Base-by-base conservation (phyloP, 202 grass and related monocot species). In the Brachypodium distachyon region DNA sequence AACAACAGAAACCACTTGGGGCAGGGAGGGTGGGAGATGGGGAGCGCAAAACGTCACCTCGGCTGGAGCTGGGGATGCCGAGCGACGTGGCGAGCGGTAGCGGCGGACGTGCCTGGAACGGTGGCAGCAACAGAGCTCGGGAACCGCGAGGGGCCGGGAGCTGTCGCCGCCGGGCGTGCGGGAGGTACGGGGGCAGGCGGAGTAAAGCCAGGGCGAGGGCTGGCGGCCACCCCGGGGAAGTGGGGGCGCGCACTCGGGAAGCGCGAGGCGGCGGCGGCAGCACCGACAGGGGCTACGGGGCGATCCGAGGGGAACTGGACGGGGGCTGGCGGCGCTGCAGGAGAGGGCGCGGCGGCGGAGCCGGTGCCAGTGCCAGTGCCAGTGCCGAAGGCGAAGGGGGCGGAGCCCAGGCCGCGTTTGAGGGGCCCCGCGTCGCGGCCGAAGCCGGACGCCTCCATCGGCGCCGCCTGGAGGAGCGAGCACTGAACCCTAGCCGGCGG, bases 361-460 rank as follows among this genome's bases (percentile, higher is more conserved):
- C 42, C 85, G 69, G 70, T 55, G 74, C 42, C 85, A 61, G 70
- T 55, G n/a, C n/a, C n/a, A n/a, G n/a, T n/a, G n/a, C n/a, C n/a
- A n/a, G n/a, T n/a, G 56, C 81, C 77, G 71, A 84, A 84, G 25
- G 76, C 63, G 39, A 76, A 49, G 13, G 83, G 31, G 2, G 77
- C 40, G 56, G 82, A 63, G 50, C 82, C 77, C n/a, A 49, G 82
- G 34, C 66, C 82, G 32, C 76, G 71, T 39, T 43, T 37, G 56
- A 74, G 68, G n/a, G 86, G 82, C 48, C 82, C 77, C 2, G 82
- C 72, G 69, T 79, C 40, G 66, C 59, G 87, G 37, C 86, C 86
- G 62, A 84, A 88, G 6, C 76, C 76, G 18, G 81, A 88, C 61
- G 85, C 73, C 40, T 22, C 74, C 85, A 87, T 87, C 29, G 63